These are phyloP conservation scores for Suillus subaureus DNA, from an alignment of 768 basidiomycete species.

Conservation along the genomic window DNA sequence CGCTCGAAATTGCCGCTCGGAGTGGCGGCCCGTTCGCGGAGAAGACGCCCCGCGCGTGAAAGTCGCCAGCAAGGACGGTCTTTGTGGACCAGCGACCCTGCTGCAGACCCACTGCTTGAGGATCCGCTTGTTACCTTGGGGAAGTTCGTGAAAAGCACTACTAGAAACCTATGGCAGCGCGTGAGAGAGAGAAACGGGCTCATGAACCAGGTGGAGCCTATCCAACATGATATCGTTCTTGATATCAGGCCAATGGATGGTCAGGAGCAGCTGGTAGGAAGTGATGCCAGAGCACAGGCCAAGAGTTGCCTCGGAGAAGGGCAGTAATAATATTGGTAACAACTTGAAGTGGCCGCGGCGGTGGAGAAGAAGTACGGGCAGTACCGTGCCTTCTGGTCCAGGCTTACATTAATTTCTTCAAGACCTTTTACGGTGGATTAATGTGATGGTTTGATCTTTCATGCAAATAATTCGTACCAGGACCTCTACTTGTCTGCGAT, in stretches of 20 bases:
- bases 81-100: constrained; percentile 23
- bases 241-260: constrained; percentile 30
- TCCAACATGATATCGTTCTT: constrained; percentile 14
- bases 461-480: neutral
- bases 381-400: constrained; percentile 42
- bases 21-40: constrained; percentile 46
- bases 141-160: constrained; percentile 50
- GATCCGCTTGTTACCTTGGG: constrained; percentile 54
- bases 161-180: constrained; percentile 44
- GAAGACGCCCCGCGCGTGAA: constrained; percentile 20
- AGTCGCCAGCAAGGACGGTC: constrained; percentile 23
- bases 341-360: constrained; percentile 3
- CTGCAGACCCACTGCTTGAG: constrained; percentile 37
- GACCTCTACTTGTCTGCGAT: neutral
- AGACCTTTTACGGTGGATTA: too few species aligned
- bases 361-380: constrained; percentile 27
- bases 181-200: constrained; percentile 41
- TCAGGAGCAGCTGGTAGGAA: constrained; percentile 22
- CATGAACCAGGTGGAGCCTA: constrained; percentile 16
- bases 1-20: constrained; percentile 54
- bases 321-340: constrained; percentile 3
- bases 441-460: too few species aligned
- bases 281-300: neutral
- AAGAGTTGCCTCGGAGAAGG: neutral
- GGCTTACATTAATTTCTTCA: constrained; percentile 25